Evolutionary conservation across 2,329 filamentous ascomycete genomes (phyloP).

Genomic region (Rutstroemia sp.): DNA sequence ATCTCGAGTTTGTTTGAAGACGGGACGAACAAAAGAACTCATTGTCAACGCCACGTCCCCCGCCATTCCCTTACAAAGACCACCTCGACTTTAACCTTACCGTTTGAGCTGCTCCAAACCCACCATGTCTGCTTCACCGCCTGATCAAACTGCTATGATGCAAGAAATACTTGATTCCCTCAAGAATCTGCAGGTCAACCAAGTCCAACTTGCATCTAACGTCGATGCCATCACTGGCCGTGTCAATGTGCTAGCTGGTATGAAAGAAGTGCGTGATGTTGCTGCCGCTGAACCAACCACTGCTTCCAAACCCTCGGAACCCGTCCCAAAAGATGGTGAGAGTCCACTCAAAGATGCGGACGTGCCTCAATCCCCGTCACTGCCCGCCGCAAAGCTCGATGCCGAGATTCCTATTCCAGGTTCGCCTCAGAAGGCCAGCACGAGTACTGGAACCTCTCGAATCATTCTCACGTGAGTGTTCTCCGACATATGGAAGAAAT

Average conservation of each 20-base stretch:
- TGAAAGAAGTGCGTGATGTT: slow-evolving; percentile 48
- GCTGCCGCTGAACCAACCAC: slow-evolving; percentile 25
- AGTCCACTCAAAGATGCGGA: slow-evolving; percentile 16
- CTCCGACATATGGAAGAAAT: background rate
- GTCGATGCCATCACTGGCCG: slow-evolving; percentile 54
- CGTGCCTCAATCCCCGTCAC: slow-evolving; percentile 27
- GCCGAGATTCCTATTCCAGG: slow-evolving; percentile 13
- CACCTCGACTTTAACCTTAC: background rate
- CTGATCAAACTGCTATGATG: slow-evolving; percentile 32
- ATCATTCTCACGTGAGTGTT: slow-evolving; percentile 53
- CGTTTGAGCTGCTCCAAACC: background rate
- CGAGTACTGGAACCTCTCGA: slow-evolving; percentile 41
- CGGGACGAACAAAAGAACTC: too few relatives aligned
- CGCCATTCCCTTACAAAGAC: too few relatives aligned
- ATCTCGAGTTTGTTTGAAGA: too few relatives aligned
- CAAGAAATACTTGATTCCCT: slow-evolving; percentile 49
- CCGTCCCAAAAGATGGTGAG: slow-evolving; percentile 11
- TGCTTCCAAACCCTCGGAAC: slow-evolving; percentile 11
- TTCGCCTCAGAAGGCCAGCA: slow-evolving; percentile 31
- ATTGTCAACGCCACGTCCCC: too few relatives aligned
- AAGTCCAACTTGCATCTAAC: slow-evolving; percentile 45
- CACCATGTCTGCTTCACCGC: slow-evolving; percentile 13
- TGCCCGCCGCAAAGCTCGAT: slow-evolving; percentile 23
- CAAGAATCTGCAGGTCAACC: slow-evolving; percentile 47
- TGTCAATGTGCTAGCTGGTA: slow-evolving; percentile 51